These are phyloP conservation scores for Leccinum arenicola DNA, from an alignment of 768 basidiomycete species.

Conservation along the genomic window DNA sequence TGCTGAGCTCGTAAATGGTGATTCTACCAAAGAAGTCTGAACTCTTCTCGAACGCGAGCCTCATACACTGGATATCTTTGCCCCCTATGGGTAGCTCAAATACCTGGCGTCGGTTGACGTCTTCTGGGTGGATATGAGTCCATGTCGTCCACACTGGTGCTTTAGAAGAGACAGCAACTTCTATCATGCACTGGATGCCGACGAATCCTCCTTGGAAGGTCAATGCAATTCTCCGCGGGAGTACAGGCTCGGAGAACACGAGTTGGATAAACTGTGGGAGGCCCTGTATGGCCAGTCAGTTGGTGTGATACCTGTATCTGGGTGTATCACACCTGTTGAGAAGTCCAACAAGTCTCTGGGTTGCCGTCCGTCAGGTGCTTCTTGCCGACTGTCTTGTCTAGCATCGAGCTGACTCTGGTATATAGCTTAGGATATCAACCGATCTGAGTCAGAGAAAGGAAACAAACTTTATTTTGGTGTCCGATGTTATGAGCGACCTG, in stretches of 20 bases:
- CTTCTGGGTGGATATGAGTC: conserved; percentile 69
- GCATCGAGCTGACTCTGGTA: conserved; percentile 72
- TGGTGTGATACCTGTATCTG: neutral
- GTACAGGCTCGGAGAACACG: conserved; percentile 48
- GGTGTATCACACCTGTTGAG: conserved; percentile 56
- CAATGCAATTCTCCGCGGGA: conserved; percentile 53
- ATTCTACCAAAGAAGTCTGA: conserved; percentile 86
- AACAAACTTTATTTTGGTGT: conserved; percentile 36
- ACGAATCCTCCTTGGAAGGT: conserved; percentile 90
- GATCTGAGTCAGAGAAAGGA: conserved; percentile 31
- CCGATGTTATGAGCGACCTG: conserved; percentile 21
- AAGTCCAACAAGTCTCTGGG: conserved; percentile 84
- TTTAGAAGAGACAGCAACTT: conserved; percentile 32
- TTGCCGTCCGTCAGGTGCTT: conserved; percentile 66
- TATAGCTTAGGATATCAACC: conserved; percentile 5
- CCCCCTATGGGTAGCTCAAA: conserved; percentile 48
- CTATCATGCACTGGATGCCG: conserved; percentile 59
- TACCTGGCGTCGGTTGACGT: conserved; percentile 69
- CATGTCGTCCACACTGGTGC: conserved; percentile 48
- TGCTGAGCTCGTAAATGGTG: conserved; percentile 62
- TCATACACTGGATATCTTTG: conserved; percentile 43
- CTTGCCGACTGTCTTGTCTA: conserved; percentile 72
- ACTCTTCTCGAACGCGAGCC: conserved; percentile 73
- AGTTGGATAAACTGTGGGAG: conserved; percentile 75
- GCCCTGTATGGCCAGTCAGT: conserved; percentile 46